phyloP scores from a whole-genome alignment of 2,329 filamentous ascomycete species.

The Huntiella omanensis region DNA sequence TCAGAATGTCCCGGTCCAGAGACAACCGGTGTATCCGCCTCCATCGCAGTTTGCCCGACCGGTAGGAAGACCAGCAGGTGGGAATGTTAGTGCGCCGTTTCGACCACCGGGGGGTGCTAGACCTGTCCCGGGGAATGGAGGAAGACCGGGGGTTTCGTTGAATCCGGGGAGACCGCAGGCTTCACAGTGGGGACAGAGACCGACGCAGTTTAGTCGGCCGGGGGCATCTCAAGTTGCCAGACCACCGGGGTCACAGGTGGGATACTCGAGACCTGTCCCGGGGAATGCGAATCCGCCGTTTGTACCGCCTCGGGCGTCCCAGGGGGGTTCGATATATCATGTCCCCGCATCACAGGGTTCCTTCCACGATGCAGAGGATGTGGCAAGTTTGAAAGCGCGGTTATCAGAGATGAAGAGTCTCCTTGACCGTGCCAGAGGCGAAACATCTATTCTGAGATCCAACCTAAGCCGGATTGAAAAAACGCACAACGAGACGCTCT shows the following conservation, averaged over 20 bases:
- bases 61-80: too few relatives aligned
- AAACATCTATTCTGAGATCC: slow-evolving; percentile 55
- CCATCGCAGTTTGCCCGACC: too few relatives aligned
- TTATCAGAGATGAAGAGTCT: slow-evolving; percentile 34
- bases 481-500: slow-evolving; percentile 43
- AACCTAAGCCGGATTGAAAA: slow-evolving; percentile 44
- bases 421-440: slow-evolving; percentile 45
- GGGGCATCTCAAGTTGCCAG: background rate
- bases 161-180: slow-evolving; percentile 16
- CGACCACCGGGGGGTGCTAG: slow-evolving; percentile 9
- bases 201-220: slow-evolving; percentile 4
- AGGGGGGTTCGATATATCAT: background rate
- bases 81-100: too few relatives aligned
- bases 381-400: slow-evolving; percentile 31
- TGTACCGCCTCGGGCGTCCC: slow-evolving; percentile 3
- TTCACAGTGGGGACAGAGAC: slow-evolving; percentile 23
- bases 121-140: slow-evolving; percentile 2
- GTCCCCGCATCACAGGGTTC: background rate
- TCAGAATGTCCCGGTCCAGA: too few relatives aligned
- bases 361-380: slow-evolving; percentile 20
- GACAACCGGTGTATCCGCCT: too few relatives aligned
- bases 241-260: background rate
- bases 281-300: slow-evolving; percentile 1
- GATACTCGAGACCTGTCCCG: background rate
- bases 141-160: background rate